Conservation (phyloP, 352 stramenopile species). For the Globisporangium cystogenes region DNA sequence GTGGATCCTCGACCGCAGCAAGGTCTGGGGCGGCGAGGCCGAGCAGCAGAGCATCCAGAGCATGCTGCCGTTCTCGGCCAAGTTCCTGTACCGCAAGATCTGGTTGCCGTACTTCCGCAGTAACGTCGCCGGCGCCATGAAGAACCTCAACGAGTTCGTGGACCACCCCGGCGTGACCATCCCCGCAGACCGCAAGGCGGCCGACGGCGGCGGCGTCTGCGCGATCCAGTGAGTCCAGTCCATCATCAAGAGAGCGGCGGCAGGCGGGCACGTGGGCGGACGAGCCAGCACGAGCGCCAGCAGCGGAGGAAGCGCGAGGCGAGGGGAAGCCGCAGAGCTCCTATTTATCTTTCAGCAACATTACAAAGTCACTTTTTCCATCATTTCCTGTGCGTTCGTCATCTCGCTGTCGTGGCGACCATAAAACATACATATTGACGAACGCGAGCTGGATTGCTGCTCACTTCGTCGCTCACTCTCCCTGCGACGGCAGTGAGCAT, state of each 20-base stretch:
- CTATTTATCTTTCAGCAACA: background rate
- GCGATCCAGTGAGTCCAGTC: constrained; percentile 6
- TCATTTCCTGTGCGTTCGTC: background rate
- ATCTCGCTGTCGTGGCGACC: background rate
- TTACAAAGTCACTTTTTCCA: background rate
- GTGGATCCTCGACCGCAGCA: constrained; percentile 82
- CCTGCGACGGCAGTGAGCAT: background rate
- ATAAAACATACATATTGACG: background rate
- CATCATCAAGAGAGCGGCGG: background rate
- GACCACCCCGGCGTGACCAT: constrained; percentile 8
- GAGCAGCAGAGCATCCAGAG: constrained; percentile 64
- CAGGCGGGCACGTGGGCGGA: too few relatives aligned
- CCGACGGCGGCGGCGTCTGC: constrained; percentile 1
- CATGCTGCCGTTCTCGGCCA: constrained; percentile 70
- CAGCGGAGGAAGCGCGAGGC: too few relatives aligned
- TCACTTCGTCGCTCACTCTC: background rate
- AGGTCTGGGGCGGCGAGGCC: constrained; percentile 71
- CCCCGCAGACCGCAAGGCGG: background rate
- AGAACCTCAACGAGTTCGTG: constrained; percentile 73
- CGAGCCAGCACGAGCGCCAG: too few relatives aligned
- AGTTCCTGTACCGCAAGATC: constrained; percentile 81
- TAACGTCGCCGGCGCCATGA: constrained; percentile 75
- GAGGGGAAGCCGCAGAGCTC: too few relatives aligned
- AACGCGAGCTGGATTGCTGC: too few relatives aligned
- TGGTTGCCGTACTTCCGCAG: constrained; percentile 80